Percentiles rank a stretch among this genome's conserved stretches.
These are phyloP conservation scores for Cajanus cajan DNA, from an alignment of 306 rosid species.

Conservation along the genomic window DNA sequence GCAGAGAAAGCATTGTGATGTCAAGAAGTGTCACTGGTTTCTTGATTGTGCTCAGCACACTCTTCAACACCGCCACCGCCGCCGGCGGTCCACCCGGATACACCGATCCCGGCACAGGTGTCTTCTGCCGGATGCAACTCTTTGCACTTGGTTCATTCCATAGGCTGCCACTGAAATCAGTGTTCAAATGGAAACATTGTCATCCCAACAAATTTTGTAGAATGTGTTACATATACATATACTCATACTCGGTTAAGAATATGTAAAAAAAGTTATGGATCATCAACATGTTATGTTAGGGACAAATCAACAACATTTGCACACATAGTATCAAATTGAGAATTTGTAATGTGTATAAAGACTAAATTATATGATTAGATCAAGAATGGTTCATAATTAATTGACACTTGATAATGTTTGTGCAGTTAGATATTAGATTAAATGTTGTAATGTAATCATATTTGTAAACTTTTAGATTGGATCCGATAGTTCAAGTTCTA, in stretches of 20 bases:
- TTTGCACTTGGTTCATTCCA: conserved; percentile 75
- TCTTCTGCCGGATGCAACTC: conserved; percentile 55
- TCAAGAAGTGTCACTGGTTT: conserved; percentile 71
- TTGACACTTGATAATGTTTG: too few species aligned
- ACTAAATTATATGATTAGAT: too few species aligned
- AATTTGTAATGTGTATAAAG: too few species aligned
- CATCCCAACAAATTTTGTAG: neutral
- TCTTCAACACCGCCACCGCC: conserved; percentile 59
- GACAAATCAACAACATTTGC: too few species aligned
- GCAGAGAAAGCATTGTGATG: conserved; percentile 67
- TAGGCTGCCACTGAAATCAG: conserved; percentile 55
- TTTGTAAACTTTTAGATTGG: neutral
- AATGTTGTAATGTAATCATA: neutral
- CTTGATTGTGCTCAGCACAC: conserved; percentile 48
- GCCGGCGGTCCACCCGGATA: conserved; percentile 78
- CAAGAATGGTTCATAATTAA: too few species aligned
- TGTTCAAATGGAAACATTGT: neutral
- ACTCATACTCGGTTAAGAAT: too few species aligned
- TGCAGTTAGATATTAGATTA: too few species aligned
- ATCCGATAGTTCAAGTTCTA: neutral
- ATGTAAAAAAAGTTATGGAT: too few species aligned
- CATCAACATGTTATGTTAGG: too few species aligned
- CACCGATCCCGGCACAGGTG: conserved; percentile 58
- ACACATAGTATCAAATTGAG: too few species aligned
- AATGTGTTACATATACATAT: neutral